A percentile compares a stretch with the other conserved stretches of the same genome.
These are phyloP conservation scores for Zoysia matrella DNA, from an alignment of 202 grass and related monocot genomes.

Conservation along the genomic window DNA sequence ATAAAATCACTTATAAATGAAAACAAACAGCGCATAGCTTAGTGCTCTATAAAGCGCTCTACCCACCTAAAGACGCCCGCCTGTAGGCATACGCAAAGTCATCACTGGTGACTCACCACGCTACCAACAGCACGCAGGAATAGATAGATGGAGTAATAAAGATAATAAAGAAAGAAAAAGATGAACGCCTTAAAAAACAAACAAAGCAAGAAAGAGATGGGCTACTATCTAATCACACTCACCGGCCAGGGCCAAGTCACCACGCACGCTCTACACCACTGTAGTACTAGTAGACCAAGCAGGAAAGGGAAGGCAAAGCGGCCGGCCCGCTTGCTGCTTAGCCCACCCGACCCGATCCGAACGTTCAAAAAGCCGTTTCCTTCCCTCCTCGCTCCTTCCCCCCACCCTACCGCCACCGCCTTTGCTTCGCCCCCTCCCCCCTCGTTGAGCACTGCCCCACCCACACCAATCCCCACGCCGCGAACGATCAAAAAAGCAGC, in stretches of 20 bases:
- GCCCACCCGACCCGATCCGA: background rate
- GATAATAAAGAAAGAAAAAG: background rate
- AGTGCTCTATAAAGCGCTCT: constrained; percentile 47
- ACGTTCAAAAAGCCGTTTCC: constrained; percentile 65
- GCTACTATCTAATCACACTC: background rate
- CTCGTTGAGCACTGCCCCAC: background rate
- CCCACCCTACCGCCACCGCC: too few species aligned
- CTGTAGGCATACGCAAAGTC: background rate
- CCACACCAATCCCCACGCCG: constrained; percentile 35
- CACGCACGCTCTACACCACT: background rate
- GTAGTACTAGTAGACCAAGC: background rate
- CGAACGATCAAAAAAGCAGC: constrained; percentile 31
- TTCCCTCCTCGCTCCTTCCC: constrained; percentile 20
- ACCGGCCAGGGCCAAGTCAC: background rate
- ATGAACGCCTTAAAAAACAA: background rate
- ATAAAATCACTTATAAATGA: too few species aligned
- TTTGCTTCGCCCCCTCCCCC: background rate
- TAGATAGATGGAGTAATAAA: background rate
- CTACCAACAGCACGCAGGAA: constrained; percentile 3
- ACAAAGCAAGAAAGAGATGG: background rate
- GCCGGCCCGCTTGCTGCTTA: background rate
- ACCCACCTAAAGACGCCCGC: constrained; percentile 39
- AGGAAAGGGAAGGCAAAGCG: background rate
- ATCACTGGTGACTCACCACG: background rate
- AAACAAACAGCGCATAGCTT: constrained; percentile 15